A percentile compares a stretch with the other conserved stretches of the same genome.
Conservation (phyloP, 2,329 filamentous ascomycete species). For the Neopestalotiopsis rosae region DNA sequence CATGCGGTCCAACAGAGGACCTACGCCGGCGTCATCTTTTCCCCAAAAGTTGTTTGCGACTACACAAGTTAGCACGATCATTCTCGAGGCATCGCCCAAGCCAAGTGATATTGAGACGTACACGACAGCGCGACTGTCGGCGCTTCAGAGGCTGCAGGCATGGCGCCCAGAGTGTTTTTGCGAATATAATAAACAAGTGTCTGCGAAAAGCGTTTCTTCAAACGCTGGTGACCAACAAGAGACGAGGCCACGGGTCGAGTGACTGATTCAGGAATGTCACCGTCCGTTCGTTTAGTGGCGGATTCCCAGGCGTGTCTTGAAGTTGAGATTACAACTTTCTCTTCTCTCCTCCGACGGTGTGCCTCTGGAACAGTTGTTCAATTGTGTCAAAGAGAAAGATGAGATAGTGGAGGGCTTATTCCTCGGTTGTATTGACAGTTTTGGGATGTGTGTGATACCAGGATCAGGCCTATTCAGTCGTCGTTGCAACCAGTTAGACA, state of each 20-base stretch:
- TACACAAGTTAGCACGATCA: conserved; percentile 42
- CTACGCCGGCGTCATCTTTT: conserved; percentile 95
- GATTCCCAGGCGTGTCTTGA: conserved; percentile 10
- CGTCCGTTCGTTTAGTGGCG: not conserved
- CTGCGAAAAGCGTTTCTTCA: not conserved
- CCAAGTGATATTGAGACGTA: conserved; percentile 17
- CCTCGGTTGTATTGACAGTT: conserved; percentile 6
- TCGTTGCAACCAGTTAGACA: conserved; percentile 1
- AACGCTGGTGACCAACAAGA: not conserved
- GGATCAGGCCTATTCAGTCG: not conserved
- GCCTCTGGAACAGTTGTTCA: not conserved
- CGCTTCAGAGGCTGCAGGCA: conserved; percentile 49
- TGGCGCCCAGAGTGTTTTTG: conserved; percentile 14
- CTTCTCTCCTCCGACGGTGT: not conserved
- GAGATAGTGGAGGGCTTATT: not conserved
- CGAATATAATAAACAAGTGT: no score
- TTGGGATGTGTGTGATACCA: conserved; percentile 9
- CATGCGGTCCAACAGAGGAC: conserved; percentile 92
- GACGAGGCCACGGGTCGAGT: not conserved
- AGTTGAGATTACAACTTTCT: not conserved
- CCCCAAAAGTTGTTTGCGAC: conserved; percentile 99
- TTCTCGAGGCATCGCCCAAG: not conserved
- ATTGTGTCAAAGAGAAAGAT: not conserved
- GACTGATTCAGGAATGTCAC: not conserved
- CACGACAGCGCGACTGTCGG: conserved; percentile 71